Conservation (phyloP, 2,329 filamentous ascomycete genomes). For the Arthrobotrys entomopaga region DNA sequence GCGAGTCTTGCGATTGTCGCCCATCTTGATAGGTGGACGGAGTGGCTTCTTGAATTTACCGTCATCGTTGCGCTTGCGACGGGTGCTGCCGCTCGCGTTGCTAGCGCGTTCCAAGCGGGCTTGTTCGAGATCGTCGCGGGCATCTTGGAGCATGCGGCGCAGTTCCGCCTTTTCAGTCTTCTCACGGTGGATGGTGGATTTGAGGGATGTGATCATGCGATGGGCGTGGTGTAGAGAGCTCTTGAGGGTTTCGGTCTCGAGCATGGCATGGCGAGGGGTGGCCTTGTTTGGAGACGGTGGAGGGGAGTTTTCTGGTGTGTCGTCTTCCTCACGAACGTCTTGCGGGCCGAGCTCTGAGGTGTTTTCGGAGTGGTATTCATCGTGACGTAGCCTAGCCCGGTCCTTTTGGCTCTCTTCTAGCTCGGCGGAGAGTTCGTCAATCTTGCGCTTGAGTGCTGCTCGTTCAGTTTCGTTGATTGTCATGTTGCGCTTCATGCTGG, state of each 20-base stretch:
- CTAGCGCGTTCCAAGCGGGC: slow-evolving; percentile 61
- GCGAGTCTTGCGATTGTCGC: slow-evolving; percentile 75
- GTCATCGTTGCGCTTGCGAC: slow-evolving; percentile 72
- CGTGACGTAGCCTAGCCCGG: slow-evolving; percentile 71
- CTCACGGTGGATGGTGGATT: slow-evolving; percentile 93
- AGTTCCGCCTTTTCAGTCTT: slow-evolving; percentile 99
- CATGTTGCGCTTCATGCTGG: slow-evolving; percentile 81
- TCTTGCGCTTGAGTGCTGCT: slow-evolving; percentile 79
- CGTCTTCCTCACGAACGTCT: slow-evolving; percentile 68
- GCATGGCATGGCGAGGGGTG: slow-evolving; percentile 85
- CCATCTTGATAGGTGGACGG: slow-evolving; percentile 74
- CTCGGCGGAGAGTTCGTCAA: slow-evolving; percentile 78
- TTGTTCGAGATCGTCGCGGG: slow-evolving; percentile 87
- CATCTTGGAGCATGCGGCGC: slow-evolving; percentile 92
- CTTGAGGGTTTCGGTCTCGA: slow-evolving; percentile 96
- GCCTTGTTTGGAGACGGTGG: slow-evolving; percentile 89
- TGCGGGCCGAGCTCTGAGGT: slow-evolving; percentile 72
- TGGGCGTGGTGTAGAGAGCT: slow-evolving; percentile 94
- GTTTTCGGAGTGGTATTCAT: slow-evolving; percentile 72
- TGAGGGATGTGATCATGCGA: slow-evolving; percentile 93
- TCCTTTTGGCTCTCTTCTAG: slow-evolving; percentile 58
- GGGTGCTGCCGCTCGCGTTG: slow-evolving; percentile 69
- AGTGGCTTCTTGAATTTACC: slow-evolving; percentile 81
- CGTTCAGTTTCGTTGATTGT: slow-evolving; percentile 81
- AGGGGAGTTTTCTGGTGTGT: slow-evolving; percentile 88